These are phyloP conservation scores for Penicillium sp. DNA, from an alignment of 2,329 filamentous ascomycete genomes.

Conservation along the genomic window DNA sequence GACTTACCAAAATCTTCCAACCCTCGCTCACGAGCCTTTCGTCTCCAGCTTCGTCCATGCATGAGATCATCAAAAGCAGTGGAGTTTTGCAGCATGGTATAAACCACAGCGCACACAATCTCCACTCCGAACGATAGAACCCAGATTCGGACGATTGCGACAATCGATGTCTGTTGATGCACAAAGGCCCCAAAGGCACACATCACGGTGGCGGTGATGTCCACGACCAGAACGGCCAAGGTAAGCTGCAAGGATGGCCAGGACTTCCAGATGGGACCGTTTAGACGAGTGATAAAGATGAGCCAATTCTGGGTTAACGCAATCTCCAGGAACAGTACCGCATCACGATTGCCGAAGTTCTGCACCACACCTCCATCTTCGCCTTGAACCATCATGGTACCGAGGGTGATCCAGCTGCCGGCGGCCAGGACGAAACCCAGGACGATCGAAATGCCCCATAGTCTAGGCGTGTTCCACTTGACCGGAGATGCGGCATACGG, in stretches of 20 bases:
- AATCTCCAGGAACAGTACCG: slow-evolving; percentile 82
- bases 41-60: slow-evolving; percentile 81
- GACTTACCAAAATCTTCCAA: slow-evolving; percentile 81
- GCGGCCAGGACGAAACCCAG: slow-evolving; percentile 74
- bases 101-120: slow-evolving; percentile 71
- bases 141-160: slow-evolving; percentile 83
- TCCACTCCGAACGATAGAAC: slow-evolving; percentile 77
- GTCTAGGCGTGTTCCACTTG: slow-evolving; percentile 91
- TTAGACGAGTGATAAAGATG: slow-evolving; percentile 91
- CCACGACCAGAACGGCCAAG: slow-evolving; percentile 72
- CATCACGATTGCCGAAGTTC: slow-evolving; percentile 76
- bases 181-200: slow-evolving; percentile 80
- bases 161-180: slow-evolving; percentile 63
- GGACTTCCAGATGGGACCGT: slow-evolving; percentile 86
- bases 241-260: slow-evolving; percentile 79
- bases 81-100: slow-evolving; percentile 77
- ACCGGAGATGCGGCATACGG: slow-evolving; percentile 79
- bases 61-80: slow-evolving; percentile 83
- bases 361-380: slow-evolving; percentile 78
- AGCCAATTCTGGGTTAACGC: slow-evolving; percentile 92
- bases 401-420: slow-evolving; percentile 84
- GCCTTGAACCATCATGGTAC: slow-evolving; percentile 67
- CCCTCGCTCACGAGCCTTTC: slow-evolving; percentile 70
- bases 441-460: slow-evolving; percentile 86
- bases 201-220: slow-evolving; percentile 80